Evolutionary conservation across 2,329 filamentous ascomycete species (phyloP), one percentile per base, ranked within the genome.

Genomic region (Spiromastix sp.): DNA sequence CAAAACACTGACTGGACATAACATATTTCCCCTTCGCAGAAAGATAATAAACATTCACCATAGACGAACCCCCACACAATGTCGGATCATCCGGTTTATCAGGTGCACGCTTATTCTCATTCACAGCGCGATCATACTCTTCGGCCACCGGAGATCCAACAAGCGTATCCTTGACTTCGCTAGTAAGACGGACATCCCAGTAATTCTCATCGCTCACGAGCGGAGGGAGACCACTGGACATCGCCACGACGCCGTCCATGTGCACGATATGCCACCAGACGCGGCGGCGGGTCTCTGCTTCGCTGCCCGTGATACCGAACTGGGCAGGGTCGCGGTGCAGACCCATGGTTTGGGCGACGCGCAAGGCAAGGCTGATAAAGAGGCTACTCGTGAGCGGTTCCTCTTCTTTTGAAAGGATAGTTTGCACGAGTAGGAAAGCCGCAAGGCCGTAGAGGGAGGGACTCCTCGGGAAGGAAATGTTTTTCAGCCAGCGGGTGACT

Each of bases 191-290:
- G 1, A 68, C 65, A 44, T 70, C 64, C 56, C 62, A 68, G 25
- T 63, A 67, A 32, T 60, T 60, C 35, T 68, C 64, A 24, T 66
- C 63, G 22, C 57, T 58, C 10, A 68, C 59, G 16, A 67, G 47
- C 6, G 65, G 64, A 5, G 64, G 64, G 9, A 68, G 49, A 2
- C 66, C 66, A 32, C 63, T 66, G 3, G 65, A 64, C 52, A 68
- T 65, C 2, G 65, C 60, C n/a, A 68, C 59, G 8, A 66, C 56
- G n/a, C 63, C 52, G 41, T 67, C 63, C 51, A 66, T 64, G 29
- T 67, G 61, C 17, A 67, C 59, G 22, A 68, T 64, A 40, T 67
- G 64, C 62, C 63, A 67, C 64, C 64, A 68, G 32, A 68, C 48
- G 11, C 64, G 54, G 32, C 64, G 56, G 17, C 64, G 54, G 27